Evolutionary conservation across 2,329 filamentous ascomycete genomes (phyloP).

Genomic region (Ilyonectria sp.): DNA sequence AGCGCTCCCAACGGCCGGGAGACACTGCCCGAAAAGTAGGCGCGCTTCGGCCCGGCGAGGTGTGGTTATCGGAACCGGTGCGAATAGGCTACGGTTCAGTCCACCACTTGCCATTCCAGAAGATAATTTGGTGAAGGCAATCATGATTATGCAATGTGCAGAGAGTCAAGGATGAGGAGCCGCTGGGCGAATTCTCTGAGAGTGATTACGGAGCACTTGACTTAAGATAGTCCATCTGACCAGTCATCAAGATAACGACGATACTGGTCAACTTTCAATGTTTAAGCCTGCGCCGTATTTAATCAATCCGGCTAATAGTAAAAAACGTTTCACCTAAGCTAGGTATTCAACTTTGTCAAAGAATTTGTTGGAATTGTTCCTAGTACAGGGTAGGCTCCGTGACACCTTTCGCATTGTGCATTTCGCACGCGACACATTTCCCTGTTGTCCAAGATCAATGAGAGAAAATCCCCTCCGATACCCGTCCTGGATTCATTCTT

Average conservation of each 20-base stretch:
- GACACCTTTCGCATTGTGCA: too few relatives aligned
- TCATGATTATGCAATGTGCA: slow-evolving; percentile 10
- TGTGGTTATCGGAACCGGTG: slow-evolving; percentile 19
- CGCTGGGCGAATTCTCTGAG: slow-evolving; percentile 6
- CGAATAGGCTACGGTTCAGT: slow-evolving; percentile 25
- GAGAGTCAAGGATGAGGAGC: slow-evolving; percentile 17
- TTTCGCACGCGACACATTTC: too few relatives aligned
- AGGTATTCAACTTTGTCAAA: too few relatives aligned
- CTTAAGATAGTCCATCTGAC: not conserved
- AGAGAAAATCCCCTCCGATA: too few relatives aligned
- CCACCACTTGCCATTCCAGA: slow-evolving; percentile 29
- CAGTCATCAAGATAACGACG: not conserved
- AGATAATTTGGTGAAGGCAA: slow-evolving; percentile 21
- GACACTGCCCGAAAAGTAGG: slow-evolving; percentile 20
- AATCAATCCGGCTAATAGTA: not conserved
- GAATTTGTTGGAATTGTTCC: too few relatives aligned
- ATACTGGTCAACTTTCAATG: not conserved
- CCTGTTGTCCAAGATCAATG: too few relatives aligned
- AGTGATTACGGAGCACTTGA: slow-evolving; percentile 12
- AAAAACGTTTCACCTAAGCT: too few relatives aligned
- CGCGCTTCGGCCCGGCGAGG: slow-evolving; percentile 17
- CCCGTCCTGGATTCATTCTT: too few relatives aligned
- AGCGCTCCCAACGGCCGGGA: slow-evolving; percentile 21
- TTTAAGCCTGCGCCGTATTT: not conserved
- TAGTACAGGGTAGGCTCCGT: too few relatives aligned